Conservation (phyloP, 2,329 filamentous ascomycete species). For the Aureobasidium sp. region DNA sequence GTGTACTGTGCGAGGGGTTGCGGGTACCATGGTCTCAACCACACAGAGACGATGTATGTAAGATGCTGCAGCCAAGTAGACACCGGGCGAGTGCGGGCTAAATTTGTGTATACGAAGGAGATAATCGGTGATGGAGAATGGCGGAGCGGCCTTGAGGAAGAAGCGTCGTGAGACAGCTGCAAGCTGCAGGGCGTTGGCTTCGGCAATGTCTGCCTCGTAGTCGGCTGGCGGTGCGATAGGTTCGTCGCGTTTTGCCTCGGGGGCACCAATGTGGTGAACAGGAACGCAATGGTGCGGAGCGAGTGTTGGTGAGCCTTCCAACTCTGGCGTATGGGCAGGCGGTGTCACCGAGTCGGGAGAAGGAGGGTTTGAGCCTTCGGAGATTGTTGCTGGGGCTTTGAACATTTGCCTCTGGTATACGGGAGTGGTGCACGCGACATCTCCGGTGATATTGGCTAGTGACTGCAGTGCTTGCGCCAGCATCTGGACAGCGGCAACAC, state of each 20-base stretch:
- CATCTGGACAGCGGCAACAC: conserved; percentile 68
- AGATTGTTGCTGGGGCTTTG: conserved; percentile 38
- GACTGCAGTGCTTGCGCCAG: conserved; percentile 54
- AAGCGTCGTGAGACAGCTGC: conserved; percentile 85
- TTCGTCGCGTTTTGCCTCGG: conserved; percentile 43
- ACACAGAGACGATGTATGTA: conserved; percentile 82
- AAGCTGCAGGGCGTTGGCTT: conserved; percentile 69
- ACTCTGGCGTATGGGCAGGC: conserved; percentile 20
- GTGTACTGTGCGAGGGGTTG: conserved; percentile 79
- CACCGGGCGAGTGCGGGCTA: conserved; percentile 88
- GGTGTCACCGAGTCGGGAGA: not conserved
- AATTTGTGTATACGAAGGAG: conserved; percentile 78
- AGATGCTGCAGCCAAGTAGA: conserved; percentile 80
- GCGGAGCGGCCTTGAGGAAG: conserved; percentile 79
- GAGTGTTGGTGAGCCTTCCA: conserved; percentile 32
- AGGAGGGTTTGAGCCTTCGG: conserved; percentile 40
- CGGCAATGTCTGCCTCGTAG: conserved; percentile 25
- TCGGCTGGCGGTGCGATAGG: conserved; percentile 31
- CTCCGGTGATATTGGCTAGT: conserved; percentile 64
- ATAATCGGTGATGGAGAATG: conserved; percentile 77
- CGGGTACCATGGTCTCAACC: conserved; percentile 64
- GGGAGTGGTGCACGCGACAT: conserved; percentile 73
- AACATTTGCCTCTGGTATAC: conserved; percentile 52
- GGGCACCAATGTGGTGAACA: conserved; percentile 35
- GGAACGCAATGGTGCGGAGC: conserved; percentile 28